Evolutionary conservation across 2,329 filamentous ascomycete species (phyloP), one percentile per base, ranked within the genome.

Genomic region (Coniochaeta sp.): DNA sequence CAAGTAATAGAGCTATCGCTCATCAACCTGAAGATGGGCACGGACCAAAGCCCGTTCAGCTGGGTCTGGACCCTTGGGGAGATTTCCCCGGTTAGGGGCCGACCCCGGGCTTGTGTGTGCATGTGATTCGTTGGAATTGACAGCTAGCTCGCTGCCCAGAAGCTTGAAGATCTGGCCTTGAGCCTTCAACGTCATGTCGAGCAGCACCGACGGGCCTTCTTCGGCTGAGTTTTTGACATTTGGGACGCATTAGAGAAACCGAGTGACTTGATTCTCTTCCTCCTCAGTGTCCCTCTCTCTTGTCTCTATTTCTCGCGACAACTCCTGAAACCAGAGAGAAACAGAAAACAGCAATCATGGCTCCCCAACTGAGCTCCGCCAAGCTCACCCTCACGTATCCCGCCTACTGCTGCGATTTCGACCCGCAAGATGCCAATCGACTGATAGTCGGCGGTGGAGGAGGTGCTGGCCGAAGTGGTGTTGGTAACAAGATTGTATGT

Each of bases 391-490:
- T 49, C 22, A 35, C 18, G 12, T 49, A 49, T 28, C 91, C 91
- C 48, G 80, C 95, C 53, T 96, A 91, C 68, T 83, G 87, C 52
- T 87, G 90, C 66, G 91, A 91, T 64, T 96, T 95, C 68, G 90
- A 95, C 64, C 89, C 87, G 49, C 79, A 86, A 62, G 84, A 95
- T 71, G 79, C 85, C 54, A 81, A 81, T 56, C 84, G 85, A 57
- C 76, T 96, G 22, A 73, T 96, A 8, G 88, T 96, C 32, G 90
- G 86, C 54, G 92, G 92, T 50, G 92, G 92, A 55, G 92, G 92
- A 57, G 92, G 92, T 49, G 84, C 89, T 57, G 84, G 87, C 48
- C 82, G 83, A 57, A 90, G 82, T 58, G 91, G 90, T 42, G 88
- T 96, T 20, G 83, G 85, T 52, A 96, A 96, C 74, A 90, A 90